phyloP scores from a whole-genome alignment of 2,329 filamentous ascomycete genomes.

The Anisogramma anomala region DNA sequence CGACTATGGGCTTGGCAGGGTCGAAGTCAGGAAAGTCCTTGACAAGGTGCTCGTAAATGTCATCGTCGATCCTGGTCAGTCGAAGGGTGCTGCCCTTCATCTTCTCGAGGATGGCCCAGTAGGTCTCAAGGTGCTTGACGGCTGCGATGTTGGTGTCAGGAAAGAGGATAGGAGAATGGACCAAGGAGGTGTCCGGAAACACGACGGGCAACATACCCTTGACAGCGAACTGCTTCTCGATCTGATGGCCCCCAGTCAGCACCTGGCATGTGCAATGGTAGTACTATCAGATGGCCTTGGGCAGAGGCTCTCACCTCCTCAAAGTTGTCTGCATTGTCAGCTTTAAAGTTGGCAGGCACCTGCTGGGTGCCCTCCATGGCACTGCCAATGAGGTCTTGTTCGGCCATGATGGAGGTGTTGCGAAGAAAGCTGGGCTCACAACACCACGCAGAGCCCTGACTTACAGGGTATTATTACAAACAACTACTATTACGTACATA shows the following conservation, averaged over 20 bases:
- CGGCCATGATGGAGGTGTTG: background rate
- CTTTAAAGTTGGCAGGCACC: constrained; percentile 46
- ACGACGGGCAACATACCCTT: constrained; percentile 49
- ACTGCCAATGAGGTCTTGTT: constrained; percentile 8
- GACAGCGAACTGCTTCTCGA: constrained; percentile 98
- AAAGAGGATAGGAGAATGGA: constrained; percentile 13
- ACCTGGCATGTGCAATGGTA: background rate
- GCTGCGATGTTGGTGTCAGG: constrained; percentile 29
- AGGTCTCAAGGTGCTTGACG: constrained; percentile 92
- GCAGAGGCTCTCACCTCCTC: constrained; percentile 32
- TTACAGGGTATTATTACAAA: too few relatives aligned
- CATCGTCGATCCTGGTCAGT: constrained; percentile 88
- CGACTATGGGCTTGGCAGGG: constrained; percentile 65
- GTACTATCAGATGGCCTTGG: background rate
- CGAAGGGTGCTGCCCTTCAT: constrained; percentile 79
- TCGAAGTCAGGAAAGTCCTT: constrained; percentile 89
- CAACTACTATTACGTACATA: background rate
- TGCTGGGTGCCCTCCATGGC: constrained; percentile 19
- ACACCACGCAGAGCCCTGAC: too few relatives aligned
- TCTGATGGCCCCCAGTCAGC: constrained; percentile 38
- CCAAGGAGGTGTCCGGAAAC: background rate
- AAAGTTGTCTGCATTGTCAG: constrained; percentile 43
- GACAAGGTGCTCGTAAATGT: constrained; percentile 83
- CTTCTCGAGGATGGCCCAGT: constrained; percentile 91
- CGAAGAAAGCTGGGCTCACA: background rate